Conservation (phyloP, 371 early-diverging fungal genomes). For the Lichtheimia corymbifera region DNA sequence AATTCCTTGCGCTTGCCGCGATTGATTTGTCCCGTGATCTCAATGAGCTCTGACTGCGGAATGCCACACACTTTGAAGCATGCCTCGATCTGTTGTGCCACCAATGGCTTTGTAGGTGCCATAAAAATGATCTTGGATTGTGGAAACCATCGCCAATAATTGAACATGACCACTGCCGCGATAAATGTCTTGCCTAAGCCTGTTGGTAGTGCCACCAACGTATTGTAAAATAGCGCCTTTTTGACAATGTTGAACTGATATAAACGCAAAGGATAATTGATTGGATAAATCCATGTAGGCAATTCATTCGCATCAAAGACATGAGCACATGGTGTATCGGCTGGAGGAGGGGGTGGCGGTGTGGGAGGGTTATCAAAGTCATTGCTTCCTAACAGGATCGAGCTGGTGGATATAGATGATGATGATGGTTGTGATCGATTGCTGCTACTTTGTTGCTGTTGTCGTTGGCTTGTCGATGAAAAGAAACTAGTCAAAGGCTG, state of each 20-base stretch:
- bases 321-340: constrained; percentile 38
- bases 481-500: constrained; percentile 2
- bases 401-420: neutral
- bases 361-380: constrained; percentile 12
- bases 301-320: constrained; percentile 53
- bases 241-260: constrained; percentile 90
- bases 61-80: constrained; percentile 73
- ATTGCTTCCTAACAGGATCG: neutral
- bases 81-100: constrained; percentile 90
- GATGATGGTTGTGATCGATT: neutral
- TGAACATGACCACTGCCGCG: constrained; percentile 95
- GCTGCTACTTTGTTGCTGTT: neutral
- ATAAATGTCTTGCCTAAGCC: constrained; percentile 96
- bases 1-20: constrained; percentile 53
- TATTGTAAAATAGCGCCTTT: constrained; percentile 79
- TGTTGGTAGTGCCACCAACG: constrained; percentile 87
- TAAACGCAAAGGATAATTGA: constrained; percentile 75
- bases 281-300: constrained; percentile 81
- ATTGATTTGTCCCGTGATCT: constrained; percentile 75
- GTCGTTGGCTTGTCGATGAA: neutral
- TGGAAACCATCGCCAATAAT: constrained; percentile 95
- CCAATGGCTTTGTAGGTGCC: constrained; percentile 91
- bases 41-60: constrained; percentile 66
- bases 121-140: constrained; percentile 86
- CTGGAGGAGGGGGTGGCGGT: constrained; percentile 26